Percentiles rank a stretch among this genome's conserved stretches.
Conservation (phyloP, 78 protist genomes). For the Emiliania huxleyi region DNA sequence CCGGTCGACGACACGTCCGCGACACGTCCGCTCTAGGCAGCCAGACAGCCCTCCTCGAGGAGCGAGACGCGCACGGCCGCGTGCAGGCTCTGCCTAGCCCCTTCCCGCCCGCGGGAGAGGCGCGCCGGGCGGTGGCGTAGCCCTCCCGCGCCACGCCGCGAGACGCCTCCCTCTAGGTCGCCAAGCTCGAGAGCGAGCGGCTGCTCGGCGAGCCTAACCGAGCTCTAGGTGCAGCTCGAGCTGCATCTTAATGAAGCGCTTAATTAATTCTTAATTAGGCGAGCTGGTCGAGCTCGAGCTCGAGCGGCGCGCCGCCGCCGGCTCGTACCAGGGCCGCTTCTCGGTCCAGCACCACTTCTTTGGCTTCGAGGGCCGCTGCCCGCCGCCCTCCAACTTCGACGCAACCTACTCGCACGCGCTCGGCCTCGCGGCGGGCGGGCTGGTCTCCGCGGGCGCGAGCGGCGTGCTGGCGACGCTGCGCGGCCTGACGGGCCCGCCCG, state of each 20-base stretch:
- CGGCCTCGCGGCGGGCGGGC: conserved; percentile 58
- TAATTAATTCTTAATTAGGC: neutral
- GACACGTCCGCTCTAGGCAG: too few species aligned
- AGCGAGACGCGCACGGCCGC: conserved; percentile 44
- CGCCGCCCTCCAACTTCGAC: conserved; percentile 66
- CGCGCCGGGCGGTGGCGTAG: too few species aligned
- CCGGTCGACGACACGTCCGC: too few species aligned
- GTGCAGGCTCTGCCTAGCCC: too few species aligned
- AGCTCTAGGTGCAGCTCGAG: neutral
- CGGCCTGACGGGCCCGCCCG: neutral
- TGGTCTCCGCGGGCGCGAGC: conserved; percentile 26
- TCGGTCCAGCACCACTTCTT: conserved; percentile 58
- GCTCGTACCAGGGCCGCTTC: conserved; percentile 27
- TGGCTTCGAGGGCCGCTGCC: conserved; percentile 75
- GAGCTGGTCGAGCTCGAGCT: neutral
- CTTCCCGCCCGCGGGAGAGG: too few species aligned
- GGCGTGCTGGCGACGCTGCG: conserved; percentile 56
- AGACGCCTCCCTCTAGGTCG: conserved; percentile 19
- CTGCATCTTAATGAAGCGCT: neutral
- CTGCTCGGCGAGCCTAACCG: conserved; percentile 28
- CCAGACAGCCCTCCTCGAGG: conserved; percentile 29
- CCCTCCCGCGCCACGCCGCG: too few species aligned
- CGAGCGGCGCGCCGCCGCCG: neutral
- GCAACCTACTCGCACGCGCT: conserved; percentile 60
- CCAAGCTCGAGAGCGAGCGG: conserved; percentile 59